These are phyloP conservation scores for Chalaropsis ovoidea DNA, from an alignment of 2,329 filamentous ascomycete genomes.

Conservation along the genomic window DNA sequence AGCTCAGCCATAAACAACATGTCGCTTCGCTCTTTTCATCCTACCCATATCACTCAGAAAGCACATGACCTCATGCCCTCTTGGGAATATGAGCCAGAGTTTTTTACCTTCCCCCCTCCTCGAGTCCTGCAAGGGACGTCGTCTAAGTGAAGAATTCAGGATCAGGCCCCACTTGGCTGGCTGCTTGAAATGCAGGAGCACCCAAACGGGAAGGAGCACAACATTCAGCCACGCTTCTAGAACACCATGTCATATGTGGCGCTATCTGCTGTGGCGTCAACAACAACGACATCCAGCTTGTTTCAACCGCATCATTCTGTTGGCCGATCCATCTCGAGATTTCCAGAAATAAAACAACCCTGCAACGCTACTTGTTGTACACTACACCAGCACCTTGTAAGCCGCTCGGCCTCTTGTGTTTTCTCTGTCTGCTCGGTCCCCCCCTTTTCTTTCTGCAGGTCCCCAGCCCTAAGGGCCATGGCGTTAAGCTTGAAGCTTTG, in stretches of 20 bases:
- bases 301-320: background rate
- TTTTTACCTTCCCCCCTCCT: background rate
- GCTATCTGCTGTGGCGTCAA: background rate
- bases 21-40: background rate
- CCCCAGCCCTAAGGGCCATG: background rate
- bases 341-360: constrained; percentile 9
- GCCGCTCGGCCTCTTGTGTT: background rate
- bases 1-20: background rate
- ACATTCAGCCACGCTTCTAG: constrained; percentile 15
- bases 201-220: constrained; percentile 13
- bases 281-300: background rate
- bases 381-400: background rate
- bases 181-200: constrained; percentile 4
- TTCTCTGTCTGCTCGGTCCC: background rate
- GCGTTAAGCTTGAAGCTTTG: constrained; percentile 11
- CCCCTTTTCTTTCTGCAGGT: background rate
- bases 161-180: background rate
- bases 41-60: background rate
- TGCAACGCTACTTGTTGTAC: constrained; percentile 20
- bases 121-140: background rate
- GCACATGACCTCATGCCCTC: background rate
- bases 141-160: background rate
- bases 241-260: background rate
- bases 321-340: constrained; percentile 9
- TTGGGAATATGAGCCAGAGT: background rate